Conservation (phyloP, 345 rosid species). For the Excoecaria cochinchinensis region DNA sequence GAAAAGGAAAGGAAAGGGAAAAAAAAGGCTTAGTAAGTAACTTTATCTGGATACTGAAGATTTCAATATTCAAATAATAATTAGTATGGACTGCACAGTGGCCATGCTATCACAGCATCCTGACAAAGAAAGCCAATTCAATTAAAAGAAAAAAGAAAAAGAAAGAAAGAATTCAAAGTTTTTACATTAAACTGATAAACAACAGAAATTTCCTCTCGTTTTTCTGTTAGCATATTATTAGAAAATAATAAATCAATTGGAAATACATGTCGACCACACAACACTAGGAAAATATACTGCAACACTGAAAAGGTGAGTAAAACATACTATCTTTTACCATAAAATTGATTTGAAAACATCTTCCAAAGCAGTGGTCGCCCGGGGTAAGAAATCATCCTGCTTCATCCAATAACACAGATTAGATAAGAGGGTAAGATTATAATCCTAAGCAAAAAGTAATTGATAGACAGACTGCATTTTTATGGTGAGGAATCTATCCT, state of each 20-base stretch:
- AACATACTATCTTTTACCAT: slow-evolving; percentile 68
- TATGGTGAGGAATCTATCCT: not conserved
- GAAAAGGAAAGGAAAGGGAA: not conserved
- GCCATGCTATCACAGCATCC: not conserved
- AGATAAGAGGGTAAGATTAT: slow-evolving; percentile 15
- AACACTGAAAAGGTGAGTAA: slow-evolving; percentile 30
- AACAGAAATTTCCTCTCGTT: not conserved
- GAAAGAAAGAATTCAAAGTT: not conserved
- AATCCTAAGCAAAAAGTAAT: not conserved
- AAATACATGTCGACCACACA: not conserved
- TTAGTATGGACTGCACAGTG: not conserved
- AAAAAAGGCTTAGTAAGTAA: slow-evolving; percentile 17
- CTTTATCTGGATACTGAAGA: not conserved
- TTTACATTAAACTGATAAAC: not conserved
- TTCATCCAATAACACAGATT: slow-evolving; percentile 29
- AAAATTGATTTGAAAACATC: slow-evolving; percentile 76
- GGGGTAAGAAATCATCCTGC: slow-evolving; percentile 97
- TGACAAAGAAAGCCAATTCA: not conserved
- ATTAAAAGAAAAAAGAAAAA: not conserved
- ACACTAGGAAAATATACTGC: not conserved
- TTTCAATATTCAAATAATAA: not conserved
- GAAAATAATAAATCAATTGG: not conserved
- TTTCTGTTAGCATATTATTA: not conserved
- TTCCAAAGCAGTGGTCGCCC: slow-evolving; percentile 78
- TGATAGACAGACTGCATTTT: not conserved